Base-by-base conservation (phyloP, 495 filamentous ascomycete species). In the Xylaria intraflava region DNA sequence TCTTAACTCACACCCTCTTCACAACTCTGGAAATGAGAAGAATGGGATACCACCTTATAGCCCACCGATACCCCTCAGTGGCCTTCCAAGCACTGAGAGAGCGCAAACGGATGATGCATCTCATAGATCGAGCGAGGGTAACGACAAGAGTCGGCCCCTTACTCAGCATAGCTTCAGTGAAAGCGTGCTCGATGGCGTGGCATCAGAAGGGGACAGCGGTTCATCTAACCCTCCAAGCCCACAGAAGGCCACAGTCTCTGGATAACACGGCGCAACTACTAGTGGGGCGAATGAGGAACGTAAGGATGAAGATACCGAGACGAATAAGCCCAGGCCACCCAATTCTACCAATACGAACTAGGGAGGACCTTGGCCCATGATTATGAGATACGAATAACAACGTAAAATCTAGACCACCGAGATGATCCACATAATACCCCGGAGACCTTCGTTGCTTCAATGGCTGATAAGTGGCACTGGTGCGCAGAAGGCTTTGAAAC, bases 131-230 rank as follows among this genome's bases (percentile, higher is more conserved):
- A 58, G 62, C 46, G 65, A 66, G 33, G 53, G 55, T 20, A 29
- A 53, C 41, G 50, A 65, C 0, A 48, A 55, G 47, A 55, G 52
- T 40, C 47, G 58, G 39, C 67, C 68, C n/a, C 49, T 63, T 6
- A 69, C 60, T 1, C 60, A 65, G 20, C 61, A 69, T 19, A 71
- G 65, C n/a, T 77, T 71, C 36, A 57, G 61, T 14, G 74, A 75
- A 49, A 69, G 63, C 33, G 33, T 76, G 12, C 68, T 75, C 16
- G 70, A 76, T 48, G 68, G 59, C 4, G 67, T 62, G 0, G 59
- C 52, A 12, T 60, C 64, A 1, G 52, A 31, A 2, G 53, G 60
- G 6, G 66, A 68, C 29, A 70, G 67, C 35, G 62, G 46, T 1
- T 30, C 62, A 38, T 68, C 65, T 5, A 68, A 62, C 17, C 62